phyloP scores from a whole-genome alignment of 2,329 filamentous ascomycete genomes.

The Trichophyton mentagrophytes region DNA sequence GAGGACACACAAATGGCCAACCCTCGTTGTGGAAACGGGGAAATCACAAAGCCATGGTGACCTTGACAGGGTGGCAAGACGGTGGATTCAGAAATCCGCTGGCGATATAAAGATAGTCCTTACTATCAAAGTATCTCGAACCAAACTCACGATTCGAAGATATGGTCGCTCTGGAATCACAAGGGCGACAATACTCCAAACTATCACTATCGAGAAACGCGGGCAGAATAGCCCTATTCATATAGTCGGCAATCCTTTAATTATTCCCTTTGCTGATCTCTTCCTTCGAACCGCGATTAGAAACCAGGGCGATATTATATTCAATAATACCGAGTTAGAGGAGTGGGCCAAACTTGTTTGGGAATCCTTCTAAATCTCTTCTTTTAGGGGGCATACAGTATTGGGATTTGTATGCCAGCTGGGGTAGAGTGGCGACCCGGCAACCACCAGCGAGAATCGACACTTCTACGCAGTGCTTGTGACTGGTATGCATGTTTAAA shows the following conservation, averaged over 20 bases:
- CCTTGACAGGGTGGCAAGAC: not conserved
- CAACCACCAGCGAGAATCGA: constrained; percentile 1
- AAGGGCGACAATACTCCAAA: not conserved
- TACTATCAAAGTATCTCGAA: constrained; percentile 3
- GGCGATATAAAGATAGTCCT: constrained; percentile 3
- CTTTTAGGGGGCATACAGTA: constrained; percentile 4
- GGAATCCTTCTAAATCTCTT: not conserved
- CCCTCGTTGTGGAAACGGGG: constrained; percentile 2
- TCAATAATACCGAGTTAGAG: not conserved
- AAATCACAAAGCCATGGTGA: not conserved
- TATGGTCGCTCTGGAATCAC: not conserved
- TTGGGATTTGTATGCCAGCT: not conserved
- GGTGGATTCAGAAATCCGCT: not conserved
- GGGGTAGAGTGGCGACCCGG: constrained; percentile 4
- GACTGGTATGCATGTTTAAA: constrained; percentile 3
- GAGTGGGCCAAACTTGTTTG: not conserved
- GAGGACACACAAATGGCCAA: constrained; percentile 6
- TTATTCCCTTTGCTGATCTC: constrained; percentile 7
- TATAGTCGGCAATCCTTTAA: constrained; percentile 1
- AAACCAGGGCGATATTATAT: not conserved
- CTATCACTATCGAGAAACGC: not conserved
- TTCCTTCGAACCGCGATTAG: constrained; percentile 3
- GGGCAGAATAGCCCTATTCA: not conserved
- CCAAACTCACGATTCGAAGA: not conserved
- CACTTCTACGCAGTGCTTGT: constrained; percentile 6